phyloP scores from a whole-genome alignment of 208 protist species.

The Acanthamoeba triangularis region DNA sequence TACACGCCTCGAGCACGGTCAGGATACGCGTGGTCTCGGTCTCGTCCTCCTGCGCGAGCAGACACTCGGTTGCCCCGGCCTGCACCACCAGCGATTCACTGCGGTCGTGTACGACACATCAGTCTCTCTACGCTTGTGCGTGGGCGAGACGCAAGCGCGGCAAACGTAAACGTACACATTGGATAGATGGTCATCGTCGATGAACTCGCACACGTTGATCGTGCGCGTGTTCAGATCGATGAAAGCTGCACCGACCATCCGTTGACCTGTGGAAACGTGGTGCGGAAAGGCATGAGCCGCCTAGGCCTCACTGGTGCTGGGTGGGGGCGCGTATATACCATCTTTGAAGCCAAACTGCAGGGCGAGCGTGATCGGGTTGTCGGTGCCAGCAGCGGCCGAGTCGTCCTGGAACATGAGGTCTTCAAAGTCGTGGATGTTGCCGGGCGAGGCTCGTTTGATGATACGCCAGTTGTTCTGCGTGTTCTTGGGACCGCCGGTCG shows the following conservation, averaged over 20 bases:
- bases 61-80: conserved; percentile 88
- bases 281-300: background rate
- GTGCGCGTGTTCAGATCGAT: conserved; percentile 83
- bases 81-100: conserved; percentile 86
- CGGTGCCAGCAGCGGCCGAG: background rate
- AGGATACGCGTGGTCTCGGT: conserved; percentile 24
- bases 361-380: conserved; percentile 85
- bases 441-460: conserved; percentile 83
- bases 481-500: conserved; percentile 5
- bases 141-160: too few relatives aligned
- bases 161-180: conserved; percentile 81
- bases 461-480: conserved; percentile 73
- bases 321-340: background rate
- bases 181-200: conserved; percentile 90
- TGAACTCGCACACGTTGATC: conserved; percentile 88
- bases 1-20: conserved; percentile 44
- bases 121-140: background rate
- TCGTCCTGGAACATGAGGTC: conserved; percentile 84
- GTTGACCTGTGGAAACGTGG: background rate
- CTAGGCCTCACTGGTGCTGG: background rate
- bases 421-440: conserved; percentile 90
- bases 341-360: conserved; percentile 77
- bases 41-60: conserved; percentile 79
- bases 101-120: background rate
- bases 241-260: conserved; percentile 87